phyloP scores from a whole-genome alignment of 768 basidiomycete species.

The Boletus rubroflammeus region DNA sequence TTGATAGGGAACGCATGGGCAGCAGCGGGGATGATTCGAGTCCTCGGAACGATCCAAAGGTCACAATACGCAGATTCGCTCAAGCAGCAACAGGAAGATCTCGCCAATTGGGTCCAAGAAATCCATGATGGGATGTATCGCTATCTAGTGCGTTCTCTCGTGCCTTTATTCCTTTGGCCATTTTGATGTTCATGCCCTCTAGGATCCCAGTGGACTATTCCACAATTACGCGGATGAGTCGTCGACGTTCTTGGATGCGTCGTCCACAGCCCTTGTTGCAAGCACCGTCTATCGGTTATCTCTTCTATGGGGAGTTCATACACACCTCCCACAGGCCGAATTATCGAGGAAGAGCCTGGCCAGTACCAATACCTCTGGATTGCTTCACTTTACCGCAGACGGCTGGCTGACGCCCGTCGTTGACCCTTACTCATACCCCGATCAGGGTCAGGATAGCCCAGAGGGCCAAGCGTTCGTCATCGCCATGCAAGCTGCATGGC shows the following conservation, averaged over 20 bases:
- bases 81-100: constrained; percentile 50
- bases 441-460: constrained; percentile 53
- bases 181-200: not conserved
- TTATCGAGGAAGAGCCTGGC: constrained; percentile 40
- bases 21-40: constrained; percentile 82
- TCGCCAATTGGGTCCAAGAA: constrained; percentile 64
- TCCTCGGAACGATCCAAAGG: constrained; percentile 66
- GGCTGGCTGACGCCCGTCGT: constrained; percentile 77
- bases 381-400: constrained; percentile 49
- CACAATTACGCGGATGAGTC: constrained; percentile 67
- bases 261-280: constrained; percentile 73
- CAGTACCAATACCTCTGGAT: constrained; percentile 12
- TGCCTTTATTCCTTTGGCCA: not conserved
- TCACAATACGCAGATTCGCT: constrained; percentile 53
- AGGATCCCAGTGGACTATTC: constrained; percentile 36
- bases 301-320: constrained; percentile 46
- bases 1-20: constrained; percentile 81
- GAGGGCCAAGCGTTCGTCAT: constrained; percentile 81
- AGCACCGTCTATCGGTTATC: constrained; percentile 73
- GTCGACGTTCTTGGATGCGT: constrained; percentile 64
- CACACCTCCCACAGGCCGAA: constrained; percentile 57
- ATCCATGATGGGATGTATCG: constrained; percentile 72
- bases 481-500: constrained; percentile 69
- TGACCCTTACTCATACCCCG: constrained; percentile 55
- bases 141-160: constrained; percentile 44